Conservation (phyloP, 2,329 filamentous ascomycete genomes). For the Leptoxyphium fumago region DNA sequence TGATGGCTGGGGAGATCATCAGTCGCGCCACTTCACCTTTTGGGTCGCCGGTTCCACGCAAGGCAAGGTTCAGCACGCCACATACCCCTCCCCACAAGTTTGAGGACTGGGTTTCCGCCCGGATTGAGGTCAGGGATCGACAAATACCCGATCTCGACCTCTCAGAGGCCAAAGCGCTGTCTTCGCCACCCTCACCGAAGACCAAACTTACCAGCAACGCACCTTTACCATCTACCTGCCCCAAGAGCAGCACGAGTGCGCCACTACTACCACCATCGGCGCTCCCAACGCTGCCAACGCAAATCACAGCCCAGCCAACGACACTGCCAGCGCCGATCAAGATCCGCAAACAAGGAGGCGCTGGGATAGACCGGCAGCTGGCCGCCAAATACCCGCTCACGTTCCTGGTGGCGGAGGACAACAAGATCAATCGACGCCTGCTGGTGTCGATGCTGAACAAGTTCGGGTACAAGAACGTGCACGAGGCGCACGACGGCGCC, state of each 20-base stretch:
- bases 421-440: constrained; percentile 55
- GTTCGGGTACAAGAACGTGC: constrained; percentile 48
- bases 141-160: not conserved
- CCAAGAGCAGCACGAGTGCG: not conserved
- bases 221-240: not conserved
- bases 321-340: constrained; percentile 2
- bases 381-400: constrained; percentile 47
- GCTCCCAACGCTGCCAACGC: not conserved
- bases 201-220: not conserved
- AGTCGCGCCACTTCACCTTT: constrained; percentile 38
- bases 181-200: not conserved
- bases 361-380: constrained; percentile 39
- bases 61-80: constrained; percentile 9
- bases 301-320: not conserved
- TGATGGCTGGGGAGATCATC: constrained; percentile 36
- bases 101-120: constrained; percentile 4
- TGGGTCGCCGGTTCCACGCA: constrained; percentile 27
- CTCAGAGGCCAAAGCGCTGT: not conserved
- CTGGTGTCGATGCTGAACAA: constrained; percentile 52
- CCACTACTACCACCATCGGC: not conserved
- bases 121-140: constrained; percentile 9
- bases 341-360: constrained; percentile 11
- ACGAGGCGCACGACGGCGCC: constrained; percentile 52
- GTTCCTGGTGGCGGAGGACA: constrained; percentile 59
- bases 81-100: constrained; percentile 6